phyloP scores from a whole-genome alignment of 2,329 filamentous ascomycete genomes.

The Bipolaris oryzae region DNA sequence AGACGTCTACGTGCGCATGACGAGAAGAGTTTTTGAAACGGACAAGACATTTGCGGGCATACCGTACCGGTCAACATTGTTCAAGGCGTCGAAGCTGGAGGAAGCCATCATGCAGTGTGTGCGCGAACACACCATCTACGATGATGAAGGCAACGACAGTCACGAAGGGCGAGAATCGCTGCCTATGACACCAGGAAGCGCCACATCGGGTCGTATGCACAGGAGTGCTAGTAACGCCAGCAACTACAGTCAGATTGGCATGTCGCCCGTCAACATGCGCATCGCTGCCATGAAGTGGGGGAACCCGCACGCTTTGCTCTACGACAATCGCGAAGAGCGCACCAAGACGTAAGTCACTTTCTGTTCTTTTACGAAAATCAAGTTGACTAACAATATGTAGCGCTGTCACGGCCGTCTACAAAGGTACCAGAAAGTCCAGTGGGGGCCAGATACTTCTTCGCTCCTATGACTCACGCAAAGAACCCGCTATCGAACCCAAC shows the following conservation, averaged over 20 bases:
- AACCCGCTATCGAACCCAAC: conserved; percentile 87
- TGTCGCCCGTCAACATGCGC: conserved; percentile 63
- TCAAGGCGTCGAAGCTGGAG: conserved; percentile 95
- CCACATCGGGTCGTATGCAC: conserved; percentile 43
- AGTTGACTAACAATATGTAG: conserved; percentile 55
- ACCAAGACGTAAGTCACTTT: conserved; percentile 80
- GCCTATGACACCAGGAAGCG: conserved; percentile 42
- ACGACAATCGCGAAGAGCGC: conserved; percentile 82
- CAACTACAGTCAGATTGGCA: conserved; percentile 77
- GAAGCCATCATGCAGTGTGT: conserved; percentile 92
- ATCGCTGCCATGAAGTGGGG: conserved; percentile 66
- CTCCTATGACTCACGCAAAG: conserved; percentile 93
- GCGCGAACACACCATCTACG: conserved; percentile 75
- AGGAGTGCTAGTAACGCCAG: conserved; percentile 81
- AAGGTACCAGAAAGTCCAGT: conserved; percentile 73
- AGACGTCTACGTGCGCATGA: conserved; percentile 94
- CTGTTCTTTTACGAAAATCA: background rate
- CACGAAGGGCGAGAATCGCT: conserved; percentile 51
- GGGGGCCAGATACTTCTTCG: conserved; percentile 73
- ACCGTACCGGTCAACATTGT: conserved; percentile 89
- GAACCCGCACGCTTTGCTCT: conserved; percentile 84
- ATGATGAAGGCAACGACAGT: conserved; percentile 82
- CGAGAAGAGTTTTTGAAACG: conserved; percentile 91
- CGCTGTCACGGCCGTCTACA: conserved; percentile 88
- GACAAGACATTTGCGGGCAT: conserved; percentile 98